Conservation (phyloP, 1,284 basidiomycete genomes). For the Somion occarium region DNA sequence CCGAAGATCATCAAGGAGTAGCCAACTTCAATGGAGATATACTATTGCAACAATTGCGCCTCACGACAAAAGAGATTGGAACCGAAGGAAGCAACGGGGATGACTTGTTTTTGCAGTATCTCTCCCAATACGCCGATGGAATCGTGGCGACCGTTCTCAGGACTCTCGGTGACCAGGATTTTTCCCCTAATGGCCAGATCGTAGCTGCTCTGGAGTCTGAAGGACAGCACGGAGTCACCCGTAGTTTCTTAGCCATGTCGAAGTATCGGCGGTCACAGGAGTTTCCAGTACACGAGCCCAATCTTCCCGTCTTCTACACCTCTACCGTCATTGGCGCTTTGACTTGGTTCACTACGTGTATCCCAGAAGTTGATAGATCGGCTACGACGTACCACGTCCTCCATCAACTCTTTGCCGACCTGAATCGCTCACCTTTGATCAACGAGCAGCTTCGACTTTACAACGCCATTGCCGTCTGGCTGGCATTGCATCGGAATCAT, state of each 20-base stretch:
- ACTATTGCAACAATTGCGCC: constrained; percentile 33
- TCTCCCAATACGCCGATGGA: constrained; percentile 46
- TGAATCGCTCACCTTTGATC: constrained; percentile 71
- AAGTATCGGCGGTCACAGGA: constrained; percentile 43
- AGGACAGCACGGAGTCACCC: constrained; percentile 27
- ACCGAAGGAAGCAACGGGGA: constrained; percentile 27
- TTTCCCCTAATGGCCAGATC: constrained; percentile 41
- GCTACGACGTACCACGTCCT: constrained; percentile 74
- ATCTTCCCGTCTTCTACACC: constrained; percentile 53
- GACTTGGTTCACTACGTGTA: constrained; percentile 46
- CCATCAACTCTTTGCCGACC: constrained; percentile 65
- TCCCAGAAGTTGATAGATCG: constrained; percentile 35
- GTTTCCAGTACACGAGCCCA: constrained; percentile 53
- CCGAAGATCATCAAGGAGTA: constrained; percentile 28
- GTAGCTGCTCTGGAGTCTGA: constrained; percentile 35
- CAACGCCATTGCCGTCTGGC: constrained; percentile 70
- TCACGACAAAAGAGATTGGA: constrained; percentile 21
- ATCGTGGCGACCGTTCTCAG: constrained; percentile 55
- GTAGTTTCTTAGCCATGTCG: constrained; percentile 45
- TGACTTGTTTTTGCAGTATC: constrained; percentile 15
- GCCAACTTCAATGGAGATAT: constrained; percentile 15
- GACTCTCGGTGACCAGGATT: constrained; percentile 58
- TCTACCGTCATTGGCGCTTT: constrained; percentile 50
- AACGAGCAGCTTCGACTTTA: constrained; percentile 83
- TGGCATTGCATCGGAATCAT: constrained; percentile 51